Evolutionary conservation across 2,329 filamentous ascomycete genomes (phyloP).

Genomic region (Chalaropsis ovoidea): DNA sequence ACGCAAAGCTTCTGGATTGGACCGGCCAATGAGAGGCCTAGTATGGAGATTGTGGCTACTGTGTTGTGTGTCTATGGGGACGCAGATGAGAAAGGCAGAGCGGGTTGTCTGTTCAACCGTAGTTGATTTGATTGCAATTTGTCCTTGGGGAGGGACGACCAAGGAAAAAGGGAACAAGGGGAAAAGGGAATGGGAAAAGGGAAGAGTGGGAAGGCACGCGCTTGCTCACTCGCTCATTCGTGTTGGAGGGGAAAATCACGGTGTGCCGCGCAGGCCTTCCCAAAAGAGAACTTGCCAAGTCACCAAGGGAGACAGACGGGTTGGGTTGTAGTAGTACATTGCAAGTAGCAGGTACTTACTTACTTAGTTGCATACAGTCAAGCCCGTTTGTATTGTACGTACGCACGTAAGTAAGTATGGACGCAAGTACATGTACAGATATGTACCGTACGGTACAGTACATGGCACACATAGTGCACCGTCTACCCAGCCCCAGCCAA

Average conservation of each 20-base stretch:
- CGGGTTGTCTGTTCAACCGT: no score
- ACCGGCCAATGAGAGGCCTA: no score
- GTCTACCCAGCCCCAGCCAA: conserved; percentile 1
- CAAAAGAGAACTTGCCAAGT: not conserved
- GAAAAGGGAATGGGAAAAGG: not conserved
- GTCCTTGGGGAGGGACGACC: not conserved
- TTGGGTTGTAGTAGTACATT: not conserved
- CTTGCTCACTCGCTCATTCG: not conserved
- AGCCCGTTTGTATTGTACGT: not conserved
- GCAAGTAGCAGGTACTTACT: not conserved
- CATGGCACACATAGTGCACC: not conserved
- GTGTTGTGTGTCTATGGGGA: no score
- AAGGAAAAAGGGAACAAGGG: not conserved
- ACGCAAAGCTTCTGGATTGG: no score
- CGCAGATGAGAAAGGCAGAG: no score
- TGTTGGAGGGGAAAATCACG: not conserved
- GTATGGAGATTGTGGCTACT: no score
- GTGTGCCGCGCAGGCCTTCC: not conserved
- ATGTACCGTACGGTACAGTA: not conserved
- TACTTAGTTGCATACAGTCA: not conserved
- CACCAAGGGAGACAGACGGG: not conserved
- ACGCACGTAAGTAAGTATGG: not conserved
- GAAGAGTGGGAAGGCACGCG: not conserved
- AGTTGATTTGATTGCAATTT: no score
- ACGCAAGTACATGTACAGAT: not conserved